Evolutionary conservation across 1,284 basidiomycete genomes (phyloP).

Genomic region (Cutaneotrichosporon dermatis): DNA sequence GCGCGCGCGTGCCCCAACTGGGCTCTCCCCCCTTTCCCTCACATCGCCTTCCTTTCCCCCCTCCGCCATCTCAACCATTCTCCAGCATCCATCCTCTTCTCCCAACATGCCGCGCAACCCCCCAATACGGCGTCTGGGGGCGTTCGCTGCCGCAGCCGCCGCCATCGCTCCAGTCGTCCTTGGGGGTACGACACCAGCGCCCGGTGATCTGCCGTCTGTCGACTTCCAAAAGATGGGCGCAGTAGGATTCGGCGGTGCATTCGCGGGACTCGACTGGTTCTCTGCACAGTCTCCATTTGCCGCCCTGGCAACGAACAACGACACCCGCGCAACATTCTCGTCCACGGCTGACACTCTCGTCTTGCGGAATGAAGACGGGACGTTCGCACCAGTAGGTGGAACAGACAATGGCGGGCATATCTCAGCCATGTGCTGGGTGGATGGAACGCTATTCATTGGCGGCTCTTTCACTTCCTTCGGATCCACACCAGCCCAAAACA

Average conservation of each 20-base stretch:
- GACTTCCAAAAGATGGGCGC: conserved; percentile 87
- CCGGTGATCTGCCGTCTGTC: conserved; percentile 67
- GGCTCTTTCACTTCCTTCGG: conserved; percentile 40
- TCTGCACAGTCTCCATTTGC: conserved; percentile 34
- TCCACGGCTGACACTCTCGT: conserved; percentile 39
- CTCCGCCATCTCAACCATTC: background rate
- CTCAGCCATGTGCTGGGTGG: conserved; percentile 38
- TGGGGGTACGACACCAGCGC: conserved; percentile 39
- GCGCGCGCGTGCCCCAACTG: background rate
- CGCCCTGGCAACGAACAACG: conserved; percentile 18
- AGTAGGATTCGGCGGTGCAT: conserved; percentile 79
- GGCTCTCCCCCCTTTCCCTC: background rate
- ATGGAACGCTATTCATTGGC: conserved; percentile 41
- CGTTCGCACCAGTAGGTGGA: conserved; percentile 26
- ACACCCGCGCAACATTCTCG: conserved; percentile 25
- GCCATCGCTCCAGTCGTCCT: conserved; percentile 22
- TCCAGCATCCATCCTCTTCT: background rate
- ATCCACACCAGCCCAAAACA: conserved; percentile 28
- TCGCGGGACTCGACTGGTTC: conserved; percentile 67
- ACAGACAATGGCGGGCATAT: conserved; percentile 44
- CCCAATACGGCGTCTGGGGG: conserved; percentile 23
- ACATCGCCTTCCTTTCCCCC: background rate
- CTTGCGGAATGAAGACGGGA: conserved; percentile 22
- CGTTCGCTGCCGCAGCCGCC: conserved; percentile 14
- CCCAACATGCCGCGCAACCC: conserved; percentile 22